Evolutionary conservation across 495 filamentous ascomycete genomes (phyloP), one percentile per base, ranked within the genome.

Genomic region (Penicillium cataractarum): DNA sequence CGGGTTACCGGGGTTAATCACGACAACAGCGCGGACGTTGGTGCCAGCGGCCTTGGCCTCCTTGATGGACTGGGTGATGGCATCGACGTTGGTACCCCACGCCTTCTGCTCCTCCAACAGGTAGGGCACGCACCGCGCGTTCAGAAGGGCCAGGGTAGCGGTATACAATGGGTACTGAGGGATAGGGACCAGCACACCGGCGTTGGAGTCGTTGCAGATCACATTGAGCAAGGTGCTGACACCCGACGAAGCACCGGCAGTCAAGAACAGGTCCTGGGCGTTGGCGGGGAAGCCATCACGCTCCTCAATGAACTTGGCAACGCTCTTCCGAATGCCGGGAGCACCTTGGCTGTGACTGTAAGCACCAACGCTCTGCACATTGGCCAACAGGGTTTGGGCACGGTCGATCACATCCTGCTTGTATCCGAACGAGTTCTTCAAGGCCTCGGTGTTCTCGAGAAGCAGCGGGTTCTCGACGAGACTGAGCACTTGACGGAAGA

Each of bases 141-240:
- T 86, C 62, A 97, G 83, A 17, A 99, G 78, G 24, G 93, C 77
- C 57, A 99, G 85, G 2, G 94, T 97, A 40, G 95, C 95, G 29
- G 96, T 98, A 78, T 99, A 99, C 40, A 99, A 87, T 12, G 95
- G 95, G 74, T 99, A 99, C 77, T 99, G 95, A 8, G 95, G 95
- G 63, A 99, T 98, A 6, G 95, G 95, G 22, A 99, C 90, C 31
- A 99, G 85, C 32, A 99, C 85, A 58, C 95, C 95, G 9, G 91
- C 89, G 22, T 88, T 82, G n/a, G 87, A 87, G 22, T 81, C 80
- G 39, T 89, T 81, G 79, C 93, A 96, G 75, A 99, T 91, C 74
- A 96, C 82, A 77, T 93, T 91, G 51, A 99, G 82, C 61, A 98
- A 84, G 39, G 93, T 96, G 80, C 89, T 95, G 56, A 99, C 95